Base-by-base conservation (phyloP, 495 filamentous ascomycete species). In the Jackrogersella multiformis region DNA sequence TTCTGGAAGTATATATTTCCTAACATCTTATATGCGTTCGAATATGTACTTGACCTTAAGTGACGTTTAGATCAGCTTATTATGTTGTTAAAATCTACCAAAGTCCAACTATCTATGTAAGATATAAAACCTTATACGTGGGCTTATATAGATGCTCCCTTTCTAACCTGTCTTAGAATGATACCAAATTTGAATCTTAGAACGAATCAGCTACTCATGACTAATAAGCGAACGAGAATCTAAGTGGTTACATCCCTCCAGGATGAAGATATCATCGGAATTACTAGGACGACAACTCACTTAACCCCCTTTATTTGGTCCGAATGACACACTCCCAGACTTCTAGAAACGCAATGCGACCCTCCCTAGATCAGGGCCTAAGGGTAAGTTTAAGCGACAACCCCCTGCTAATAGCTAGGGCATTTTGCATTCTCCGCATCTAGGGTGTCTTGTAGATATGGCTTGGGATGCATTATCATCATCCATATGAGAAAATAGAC, bases 331-430 rank as follows among this genome's bases (percentile, higher is more conserved):
- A 42, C 32, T 15, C 32, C 8, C 51, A 16, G n/a, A 35, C 57
- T 52, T 52, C 36, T 12, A 61, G 13, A 16, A 35, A 53, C 18
- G 45, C 42, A 62, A 68, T 66, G 39, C 24, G 34, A 66, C 62
- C 46, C 30, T 59, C 52, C 52, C 30, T 30, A 32, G 52, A 46
- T 30, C 36, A 20, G 20, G 36, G 23, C 48, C 5, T 38, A 16
- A 41, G 20, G 38, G 62, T 34, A 60, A 39, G 10, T 20, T 23
- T 52, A 34, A 30, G 44, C 56, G 36, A 60, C 16, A 12, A 51
- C 21, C 24, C 64, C 39, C 13, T 46, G 48, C n/a, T 18, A 13
- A 48, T 13, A 6, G 10, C 46, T 7, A 41, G 49, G 30, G n/a
- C 21, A 8, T 32, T 48, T 34, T 23, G 10, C 23, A 36, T 32